Evolutionary conservation across 192 early-diverging fungal genomes (phyloP), one percentile per base, ranked within the genome.

Genomic region (Chytriomyces sp.): DNA sequence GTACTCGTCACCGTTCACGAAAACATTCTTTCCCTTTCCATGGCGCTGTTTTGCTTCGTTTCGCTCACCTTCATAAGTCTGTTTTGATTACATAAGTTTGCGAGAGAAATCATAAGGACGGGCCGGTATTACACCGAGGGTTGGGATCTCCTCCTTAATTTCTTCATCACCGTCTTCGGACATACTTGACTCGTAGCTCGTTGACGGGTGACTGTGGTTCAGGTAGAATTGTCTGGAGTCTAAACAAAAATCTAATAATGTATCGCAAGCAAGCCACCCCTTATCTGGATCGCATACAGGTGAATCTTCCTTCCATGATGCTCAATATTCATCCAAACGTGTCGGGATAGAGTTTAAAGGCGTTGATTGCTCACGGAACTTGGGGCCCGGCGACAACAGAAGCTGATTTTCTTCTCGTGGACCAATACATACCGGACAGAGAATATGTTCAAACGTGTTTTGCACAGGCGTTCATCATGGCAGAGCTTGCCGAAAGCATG

Each of bases 11-110:
- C 83, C 83, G 70, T 88, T 88, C 39, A 82, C 76, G 67, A 88
- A 88, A 10, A 74, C 76, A 62, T 81, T 87, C 56, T 82, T 81
- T 8, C 85, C 86, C 44, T 84, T 80, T 17, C 86, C 86, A 73
- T 88, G 86, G 32, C 86, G 68, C 49, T 86, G 78, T 22, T 70
- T 76, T 8, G 59, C 56, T 28, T 77, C 84, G 70, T 85, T 84
- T 36, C 86, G 67, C 38, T 84, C 83, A 12, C 86, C 86, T 52
- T 84, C 85, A 69, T 88, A 88, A n/a, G 72, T 72, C 85, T 86
- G 62, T 0, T n/a, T 3, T 53, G n/a, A n/a, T n/a, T n/a, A n/a
- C n/a, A n/a, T 19, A 30, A 52, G 32, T 31, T 44, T 22, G 3
- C 34, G n/a, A 25, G 26, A 34, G 25, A 34, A 40, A 22, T 55